Evolutionary conservation across 257 asterid genomes (phyloP).

Genomic region (Fraxinus americana): DNA sequence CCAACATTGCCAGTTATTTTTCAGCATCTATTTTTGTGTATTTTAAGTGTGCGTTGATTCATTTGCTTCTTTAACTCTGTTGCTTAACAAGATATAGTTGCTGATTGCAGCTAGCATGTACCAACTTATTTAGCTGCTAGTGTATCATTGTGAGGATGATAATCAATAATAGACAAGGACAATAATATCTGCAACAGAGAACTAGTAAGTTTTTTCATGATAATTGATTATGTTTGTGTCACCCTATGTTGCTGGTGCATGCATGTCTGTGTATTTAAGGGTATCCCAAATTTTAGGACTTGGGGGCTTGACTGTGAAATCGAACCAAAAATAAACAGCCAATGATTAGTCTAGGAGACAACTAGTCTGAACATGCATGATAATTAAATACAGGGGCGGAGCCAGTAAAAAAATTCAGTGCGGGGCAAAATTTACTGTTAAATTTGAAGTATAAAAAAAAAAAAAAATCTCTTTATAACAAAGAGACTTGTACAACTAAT

Average conservation of each 20-base stretch:
- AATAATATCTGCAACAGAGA: background rate
- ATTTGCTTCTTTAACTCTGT: background rate
- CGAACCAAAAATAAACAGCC: background rate
- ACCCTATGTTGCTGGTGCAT: background rate
- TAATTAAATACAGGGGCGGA: too few relatives aligned
- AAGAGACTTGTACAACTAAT: too few relatives aligned
- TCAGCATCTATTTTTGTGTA: background rate
- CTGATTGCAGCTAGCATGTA: background rate
- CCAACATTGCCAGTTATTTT: background rate
- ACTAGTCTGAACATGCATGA: background rate
- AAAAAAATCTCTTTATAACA: too few relatives aligned
- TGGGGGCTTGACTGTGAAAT: background rate
- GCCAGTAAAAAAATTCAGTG: too few relatives aligned
- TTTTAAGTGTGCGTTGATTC: background rate
- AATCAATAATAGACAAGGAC: background rate
- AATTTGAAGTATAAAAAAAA: too few relatives aligned
- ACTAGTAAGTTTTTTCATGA: background rate
- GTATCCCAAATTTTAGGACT: background rate
- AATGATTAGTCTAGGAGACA: background rate
- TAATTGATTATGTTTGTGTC: background rate
- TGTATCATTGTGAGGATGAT: background rate
- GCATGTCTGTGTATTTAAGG: background rate
- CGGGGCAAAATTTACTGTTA: too few relatives aligned
- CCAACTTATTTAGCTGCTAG: background rate
- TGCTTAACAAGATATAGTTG: background rate